These are phyloP conservation scores for Eragrostis nindensis DNA, from an alignment of 176 grass and related monocot species.

Conservation along the genomic window DNA sequence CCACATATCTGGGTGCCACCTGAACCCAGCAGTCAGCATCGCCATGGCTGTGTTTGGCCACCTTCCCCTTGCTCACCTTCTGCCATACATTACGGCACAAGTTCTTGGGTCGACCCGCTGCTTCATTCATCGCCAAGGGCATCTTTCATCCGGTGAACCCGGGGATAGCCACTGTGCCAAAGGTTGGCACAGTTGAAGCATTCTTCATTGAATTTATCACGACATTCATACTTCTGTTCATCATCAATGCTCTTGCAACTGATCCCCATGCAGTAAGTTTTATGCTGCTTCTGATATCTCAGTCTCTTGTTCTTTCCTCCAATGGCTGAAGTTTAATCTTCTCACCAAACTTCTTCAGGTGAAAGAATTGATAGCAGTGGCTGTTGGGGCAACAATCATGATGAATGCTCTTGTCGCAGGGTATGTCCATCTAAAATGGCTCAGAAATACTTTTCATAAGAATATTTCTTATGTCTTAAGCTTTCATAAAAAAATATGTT, in stretches of 20 bases:
- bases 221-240: conserved; percentile 70
- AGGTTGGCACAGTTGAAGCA: conserved; percentile 22
- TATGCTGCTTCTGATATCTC: neutral
- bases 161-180: conserved; percentile 53
- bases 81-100: conserved; percentile 55
- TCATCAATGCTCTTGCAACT: conserved; percentile 57
- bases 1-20: conserved; percentile 70
- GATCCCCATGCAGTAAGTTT: conserved; percentile 53
- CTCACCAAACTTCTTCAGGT: conserved; percentile 32
- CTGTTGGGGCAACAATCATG: conserved; percentile 51
- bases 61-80: conserved; percentile 49
- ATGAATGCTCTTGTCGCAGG: conserved; percentile 53
- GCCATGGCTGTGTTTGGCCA: conserved; percentile 54
- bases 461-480: neutral
- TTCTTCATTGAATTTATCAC: conserved; percentile 79
- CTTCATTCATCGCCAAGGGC: conserved; percentile 53
- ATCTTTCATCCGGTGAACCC: conserved; percentile 48
- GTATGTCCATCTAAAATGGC: conserved; percentile 4
- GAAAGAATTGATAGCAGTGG: conserved; percentile 58
- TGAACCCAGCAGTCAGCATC: conserved; percentile 71
- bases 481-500: neutral
- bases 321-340: conserved; percentile 8
- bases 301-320: neutral
- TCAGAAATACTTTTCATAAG: neutral
- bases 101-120: conserved; percentile 45